Evolutionary conservation across 2,329 filamentous ascomycete species (phyloP).

Genomic region (Ambrosiella xylebori): DNA sequence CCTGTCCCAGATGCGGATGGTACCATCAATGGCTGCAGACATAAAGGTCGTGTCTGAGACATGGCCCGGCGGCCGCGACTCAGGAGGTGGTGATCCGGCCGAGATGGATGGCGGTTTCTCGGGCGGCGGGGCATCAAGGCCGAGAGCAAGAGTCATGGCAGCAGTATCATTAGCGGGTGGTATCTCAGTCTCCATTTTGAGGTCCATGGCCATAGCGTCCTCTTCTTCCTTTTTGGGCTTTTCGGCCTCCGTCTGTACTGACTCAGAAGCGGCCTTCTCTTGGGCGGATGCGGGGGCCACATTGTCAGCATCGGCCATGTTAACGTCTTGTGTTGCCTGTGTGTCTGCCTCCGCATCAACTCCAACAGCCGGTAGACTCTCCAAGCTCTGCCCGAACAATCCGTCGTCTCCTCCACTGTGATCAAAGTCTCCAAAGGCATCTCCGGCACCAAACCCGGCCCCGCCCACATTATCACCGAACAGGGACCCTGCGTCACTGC

Average conservation of each 20-base stretch:
- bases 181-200: background rate
- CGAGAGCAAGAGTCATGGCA: background rate
- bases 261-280: background rate
- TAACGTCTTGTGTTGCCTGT: background rate
- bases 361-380: background rate
- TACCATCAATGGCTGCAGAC: slow-evolving; percentile 73
- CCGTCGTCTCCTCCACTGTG: background rate
- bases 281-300: background rate
- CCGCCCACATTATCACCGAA: slow-evolving; percentile 57
- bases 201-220: slow-evolving; percentile 3
- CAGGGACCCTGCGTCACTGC: slow-evolving; percentile 63
- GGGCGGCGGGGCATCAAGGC: slow-evolving; percentile 2
- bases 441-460: slow-evolving; percentile 23
- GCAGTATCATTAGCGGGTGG: background rate
- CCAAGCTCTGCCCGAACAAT: slow-evolving; percentile 1
- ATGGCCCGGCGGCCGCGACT: slow-evolving; percentile 23
- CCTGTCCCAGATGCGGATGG: slow-evolving; percentile 82
- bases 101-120: background rate
- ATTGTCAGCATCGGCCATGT: background rate
- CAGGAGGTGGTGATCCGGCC: slow-evolving; percentile 5
- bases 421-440: slow-evolving; percentile 38
- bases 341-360: background rate
- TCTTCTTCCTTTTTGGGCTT: background rate
- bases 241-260: background rate
- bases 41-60: slow-evolving; percentile 68